Percentiles rank a stretch among this genome's conserved stretches.
Conservation (phyloP, 345 rosid species). For the Acer campestre region DNA sequence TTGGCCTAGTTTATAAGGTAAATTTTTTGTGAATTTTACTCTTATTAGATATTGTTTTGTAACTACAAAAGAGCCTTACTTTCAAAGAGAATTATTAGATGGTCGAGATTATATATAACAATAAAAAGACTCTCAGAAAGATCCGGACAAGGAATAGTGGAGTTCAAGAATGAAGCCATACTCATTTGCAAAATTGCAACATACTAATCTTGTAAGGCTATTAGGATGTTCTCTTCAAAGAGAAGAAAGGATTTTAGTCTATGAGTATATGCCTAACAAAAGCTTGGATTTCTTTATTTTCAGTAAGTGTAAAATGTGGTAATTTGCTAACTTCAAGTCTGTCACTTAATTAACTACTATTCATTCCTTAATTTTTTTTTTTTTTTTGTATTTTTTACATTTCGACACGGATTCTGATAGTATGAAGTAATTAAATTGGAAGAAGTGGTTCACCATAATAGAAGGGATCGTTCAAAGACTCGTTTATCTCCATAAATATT, state of each 20-base stretch:
- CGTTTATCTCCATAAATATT: not conserved
- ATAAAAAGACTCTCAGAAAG: no score
- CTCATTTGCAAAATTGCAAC: not conserved
- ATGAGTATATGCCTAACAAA: no score
- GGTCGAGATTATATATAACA: no score
- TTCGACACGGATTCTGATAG: not conserved
- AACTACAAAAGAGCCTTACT: no score
- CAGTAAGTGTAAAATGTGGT: no score
- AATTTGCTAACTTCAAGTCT: not conserved
- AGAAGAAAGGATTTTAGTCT: not conserved
- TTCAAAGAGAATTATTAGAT: no score
- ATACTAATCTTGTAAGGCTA: slow-evolving; percentile 17
- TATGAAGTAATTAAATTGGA: not conserved
- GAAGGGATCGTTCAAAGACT: slow-evolving; percentile 23
- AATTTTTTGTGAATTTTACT: no score
- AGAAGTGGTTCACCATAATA: slow-evolving; percentile 1
- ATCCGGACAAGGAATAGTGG: no score
- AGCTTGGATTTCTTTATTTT: not conserved
- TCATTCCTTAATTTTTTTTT: no score
- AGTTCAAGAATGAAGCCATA: not conserved
- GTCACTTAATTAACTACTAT: not conserved
- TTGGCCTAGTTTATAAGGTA: no score
- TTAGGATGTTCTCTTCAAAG: not conserved
- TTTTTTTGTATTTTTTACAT: no score
- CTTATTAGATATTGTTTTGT: no score